Evolutionary conservation across 345 rosid genomes (phyloP), one percentile per base, ranked within the genome.

Genomic region (Clarkia xantiana): DNA sequence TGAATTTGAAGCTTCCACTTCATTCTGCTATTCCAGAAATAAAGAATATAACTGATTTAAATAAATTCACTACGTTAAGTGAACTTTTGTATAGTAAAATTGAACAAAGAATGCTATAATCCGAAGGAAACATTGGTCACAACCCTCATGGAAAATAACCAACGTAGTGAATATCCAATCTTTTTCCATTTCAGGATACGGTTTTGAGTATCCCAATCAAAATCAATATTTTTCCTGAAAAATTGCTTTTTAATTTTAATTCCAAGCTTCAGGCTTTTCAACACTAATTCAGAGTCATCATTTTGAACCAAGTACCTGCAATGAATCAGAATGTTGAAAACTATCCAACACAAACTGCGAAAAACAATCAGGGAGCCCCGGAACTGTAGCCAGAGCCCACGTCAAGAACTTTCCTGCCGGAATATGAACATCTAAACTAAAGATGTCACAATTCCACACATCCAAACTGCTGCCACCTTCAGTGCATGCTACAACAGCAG

Each of bases 381-480:
- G 94, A 18, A 74, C 67, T 0, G 81, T 74, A 4, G 76, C 44
- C 57, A 76, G 49, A 5, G 68, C 73, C 97, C 98, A 83, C 7
- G 81, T 57, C 19, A 81, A 76, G 63, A 81, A 75, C 56, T 81
- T 81, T 39, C 77, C 79, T 1, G 52, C 75, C 18, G 96, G 80
- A 72, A 90, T 72, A 42, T 67, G 72, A 57, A 67, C 60, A 13
- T 73, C 76, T 51, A 76, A 72, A 38, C 68, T 61, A 22, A 45
- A 63, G 47, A 77, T 41, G 48, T 76, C 76, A 18, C 76, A 65
- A 55, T 78, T 76, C 86, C 86, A 78, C 23, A 75, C 17, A 72
- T 80, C 66, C 14, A 79, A 62, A 48, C 63, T 71, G 19, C 65
- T 47, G 38, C 70, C 70, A 62, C 60, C 71, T 19, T 75, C 86